Evolutionary conservation across 164 flowering plant species (phyloP), one percentile per base, ranked within the genome.

Genomic region (Aristolochia fimbriata): DNA sequence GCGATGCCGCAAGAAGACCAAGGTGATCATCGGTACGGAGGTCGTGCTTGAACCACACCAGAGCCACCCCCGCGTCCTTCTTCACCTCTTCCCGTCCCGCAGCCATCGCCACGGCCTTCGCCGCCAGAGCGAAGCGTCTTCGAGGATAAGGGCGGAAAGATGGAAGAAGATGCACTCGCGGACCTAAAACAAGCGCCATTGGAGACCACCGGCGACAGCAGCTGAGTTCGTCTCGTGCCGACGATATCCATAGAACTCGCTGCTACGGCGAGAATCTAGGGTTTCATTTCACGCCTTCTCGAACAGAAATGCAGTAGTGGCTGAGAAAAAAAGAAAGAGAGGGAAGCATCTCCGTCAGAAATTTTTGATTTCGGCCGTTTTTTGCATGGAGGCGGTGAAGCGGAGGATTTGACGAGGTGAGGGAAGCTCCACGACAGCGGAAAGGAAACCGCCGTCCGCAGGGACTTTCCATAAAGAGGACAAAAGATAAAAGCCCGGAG

Each of bases 1-100:
- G 62, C 12, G 91, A 74, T 5, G 95, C 93, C 3, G 92, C 77
- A 10, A 78, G 62, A 55, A 87, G 82, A 1, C 86, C 97, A 0
- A 86, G 80, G 51, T 91, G 97, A 66, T 91, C 97, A 62, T 87
- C 89, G 23, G 73, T 51, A 30, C 97, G 86, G 51, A 91, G 93
- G 61, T 91, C 97, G 55, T 87, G 88, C 77, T 87, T 91, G 84
- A 81, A 85, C 95, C 93, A 91, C 15, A 91, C 59, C 57, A 91
- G 59, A 1, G 95, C 92, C 6, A 73, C 73, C 15, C 72, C 71
- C 2, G 27, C 30, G 25, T 55, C 51, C 49, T 37, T 7, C 65
- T 67, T 20, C 25, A 15, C 51, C 47, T 20, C 57, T 51, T 60
- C 56, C 19, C 19, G 25, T 11, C 43, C 60, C 22, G 24, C 52